A percentile compares a stretch with the other conserved stretches of the same genome.
These are phyloP conservation scores for Plantago lanceolata DNA, from an alignment of 305 asterid genomes.

Conservation along the genomic window DNA sequence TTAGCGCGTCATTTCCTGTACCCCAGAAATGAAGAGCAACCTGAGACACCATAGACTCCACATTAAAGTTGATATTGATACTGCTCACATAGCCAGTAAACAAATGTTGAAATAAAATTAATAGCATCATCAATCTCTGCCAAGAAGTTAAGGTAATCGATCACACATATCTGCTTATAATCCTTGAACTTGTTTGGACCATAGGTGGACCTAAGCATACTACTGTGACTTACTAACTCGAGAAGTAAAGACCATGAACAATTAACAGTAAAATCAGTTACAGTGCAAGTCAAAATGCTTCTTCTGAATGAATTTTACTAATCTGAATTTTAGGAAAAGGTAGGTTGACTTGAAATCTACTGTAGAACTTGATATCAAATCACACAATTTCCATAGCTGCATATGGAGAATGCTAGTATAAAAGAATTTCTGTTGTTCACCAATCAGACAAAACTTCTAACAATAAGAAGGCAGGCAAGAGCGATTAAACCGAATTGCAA, in stretches of 20 bases:
- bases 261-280: not conserved
- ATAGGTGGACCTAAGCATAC: conserved; percentile 4
- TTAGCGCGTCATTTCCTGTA: conserved; percentile 83
- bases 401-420: not conserved
- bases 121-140: not conserved
- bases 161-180: conserved; percentile 10
- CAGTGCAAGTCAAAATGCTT: conserved; percentile 5
- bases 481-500: conserved; percentile 2
- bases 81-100: conserved; percentile 9
- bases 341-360: not conserved
- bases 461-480: conserved; percentile 1
- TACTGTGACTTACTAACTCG: conserved; percentile 1
- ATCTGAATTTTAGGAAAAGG: not conserved
- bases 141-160: conserved; percentile 8
- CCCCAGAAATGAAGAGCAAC: conserved; percentile 96
- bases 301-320: not conserved
- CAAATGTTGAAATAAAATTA: not conserved
- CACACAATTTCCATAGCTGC: not conserved
- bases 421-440: not conserved
- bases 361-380: not conserved
- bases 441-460: not conserved
- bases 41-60: conserved; percentile 34
- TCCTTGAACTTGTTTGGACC: conserved; percentile 7
- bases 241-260: conserved; percentile 15
- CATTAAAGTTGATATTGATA: conserved; percentile 8